Evolutionary conservation across 352 stramenopile species (phyloP), one percentile per base, ranked within the genome.

Genomic region (Bremia lactucae): DNA sequence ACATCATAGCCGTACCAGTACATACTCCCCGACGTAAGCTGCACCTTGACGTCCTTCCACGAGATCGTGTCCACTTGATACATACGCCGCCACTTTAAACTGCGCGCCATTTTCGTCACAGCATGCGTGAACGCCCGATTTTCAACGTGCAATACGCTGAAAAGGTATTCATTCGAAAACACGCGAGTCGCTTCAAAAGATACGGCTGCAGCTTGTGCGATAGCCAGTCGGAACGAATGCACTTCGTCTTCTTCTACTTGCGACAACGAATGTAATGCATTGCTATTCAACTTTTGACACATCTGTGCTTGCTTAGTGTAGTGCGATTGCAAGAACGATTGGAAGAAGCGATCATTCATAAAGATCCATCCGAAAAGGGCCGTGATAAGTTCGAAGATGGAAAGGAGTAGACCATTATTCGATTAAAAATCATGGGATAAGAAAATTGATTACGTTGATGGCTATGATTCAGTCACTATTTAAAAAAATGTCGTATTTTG

Each of bases 1-100:
- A 69, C 77, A 46, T 84, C 72, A 48, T 82, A 84, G 21, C 72
- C 72, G 37, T 77, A 76, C 72, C 72, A 84, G 43, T 84, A 84
- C 64, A 84, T 80, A 21, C 53, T 79, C 3, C 67, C 69, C 1
- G 55, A 71, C 21, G 26, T 34, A n/a, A 84, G 44, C 18, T 79
- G 69, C 0, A 33, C 14, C 15, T 65, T 56, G 4, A 82, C 65
- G 2, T 78, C 56, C 5, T 67, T 55, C 56, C 56, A 65, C 4
- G 42, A 46, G 21, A 72, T 53, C 3, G 45, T 43, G 13, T 74
- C 54, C n/a, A 77, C 67, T 9, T 62, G 43, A 33, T 79, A 84
- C 35, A 41, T 44, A 4, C 45, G 46, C 4, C 72, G 54, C 72
- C 72, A 84, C 18, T 70, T 56, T 14, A 84, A 42, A 20, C 68